Evolutionary conservation across 192 early-diverging fungal genomes (phyloP), one percentile per base, ranked within the genome.

Genomic region (Entomortierella beljakovae): DNA sequence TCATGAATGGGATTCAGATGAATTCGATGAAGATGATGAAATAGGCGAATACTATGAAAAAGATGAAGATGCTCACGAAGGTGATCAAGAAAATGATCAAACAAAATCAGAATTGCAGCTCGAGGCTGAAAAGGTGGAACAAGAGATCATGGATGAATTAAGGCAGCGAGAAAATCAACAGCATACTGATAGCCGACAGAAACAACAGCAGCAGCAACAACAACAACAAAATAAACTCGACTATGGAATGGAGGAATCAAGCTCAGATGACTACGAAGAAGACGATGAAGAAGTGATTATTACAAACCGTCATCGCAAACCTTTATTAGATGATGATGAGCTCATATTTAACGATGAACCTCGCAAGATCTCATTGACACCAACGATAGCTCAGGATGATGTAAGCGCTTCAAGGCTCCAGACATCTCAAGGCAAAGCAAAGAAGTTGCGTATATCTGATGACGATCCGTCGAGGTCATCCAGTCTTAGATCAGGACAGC

Each of bases 351-450:
- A 40, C n/a, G 64, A 69, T 33, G 85, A 86, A 58, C 83, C 85
- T 0, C 84, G 84, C 48, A 85, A 85, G 62, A 84, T 87, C 25
- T 87, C 86, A 3, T 68, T 87, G 16, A 87, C 86, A 15, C 86
- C 86, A 1, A 71, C 80, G 4, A 83, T 84, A 61, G 86, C 86
- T 23, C 81, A 81, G 34, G 82, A 81, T 53, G 71, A 76, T 31
- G 55, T 64, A 22, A 66, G 53, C 46, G 55, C 25, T n/a, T 13
- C n/a, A 15, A 64, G 65, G 37, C 43, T 34, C 0, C 72, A 67
- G 16, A 29, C 57, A 10, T 52, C 59, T 0, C 49, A 38, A 22
- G 65, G 64, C 1, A 66, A 60, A 31, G 40, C 50, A 11, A 76
- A 76, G 56, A 76, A 80, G 60, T 18, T 57, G 1, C 68, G 63